phyloP scores from a whole-genome alignment of 208 protist genomes.

The Leishmania turanica region DNA sequence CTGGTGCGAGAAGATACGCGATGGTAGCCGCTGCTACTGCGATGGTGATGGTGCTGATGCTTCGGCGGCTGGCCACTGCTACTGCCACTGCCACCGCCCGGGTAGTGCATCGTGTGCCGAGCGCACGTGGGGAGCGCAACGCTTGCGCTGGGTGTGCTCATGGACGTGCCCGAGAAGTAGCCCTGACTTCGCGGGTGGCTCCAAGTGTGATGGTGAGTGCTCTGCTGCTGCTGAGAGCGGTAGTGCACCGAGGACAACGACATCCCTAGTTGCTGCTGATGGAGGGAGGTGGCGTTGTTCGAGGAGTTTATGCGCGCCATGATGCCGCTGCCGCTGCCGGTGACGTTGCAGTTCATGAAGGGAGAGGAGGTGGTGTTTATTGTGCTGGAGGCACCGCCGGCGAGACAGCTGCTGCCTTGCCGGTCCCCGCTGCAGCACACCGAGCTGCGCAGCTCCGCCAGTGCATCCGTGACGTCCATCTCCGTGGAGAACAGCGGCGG shows the following conservation, averaged over 20 bases:
- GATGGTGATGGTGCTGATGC: neutral
- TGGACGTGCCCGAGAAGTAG: neutral
- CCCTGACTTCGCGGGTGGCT: neutral
- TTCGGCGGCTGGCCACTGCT: neutral
- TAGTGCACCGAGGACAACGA: neutral
- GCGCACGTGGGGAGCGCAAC: neutral
- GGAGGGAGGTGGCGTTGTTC: neutral
- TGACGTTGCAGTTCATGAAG: neutral
- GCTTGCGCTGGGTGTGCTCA: neutral
- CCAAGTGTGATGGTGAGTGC: neutral
- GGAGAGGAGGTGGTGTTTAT: neutral
- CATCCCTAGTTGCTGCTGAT: neutral
- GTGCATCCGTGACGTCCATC: slow-evolving; percentile 37
- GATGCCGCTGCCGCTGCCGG: neutral
- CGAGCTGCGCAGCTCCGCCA: slow-evolving; percentile 32
- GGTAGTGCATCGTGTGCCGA: neutral
- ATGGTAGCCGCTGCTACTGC: slow-evolving; percentile 10
- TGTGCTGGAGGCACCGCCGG: neutral
- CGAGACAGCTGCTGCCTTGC: slow-evolving; percentile 9
- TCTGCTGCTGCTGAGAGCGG: neutral
- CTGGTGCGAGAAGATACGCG: slow-evolving; percentile 7
- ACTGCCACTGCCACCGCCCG: neutral
- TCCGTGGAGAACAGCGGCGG: slow-evolving; percentile 31
- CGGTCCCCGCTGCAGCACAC: slow-evolving; percentile 18
- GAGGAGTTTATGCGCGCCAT: neutral